phyloP scores from a whole-genome alignment of 306 rosid species.

The Arachis stenosperma region DNA sequence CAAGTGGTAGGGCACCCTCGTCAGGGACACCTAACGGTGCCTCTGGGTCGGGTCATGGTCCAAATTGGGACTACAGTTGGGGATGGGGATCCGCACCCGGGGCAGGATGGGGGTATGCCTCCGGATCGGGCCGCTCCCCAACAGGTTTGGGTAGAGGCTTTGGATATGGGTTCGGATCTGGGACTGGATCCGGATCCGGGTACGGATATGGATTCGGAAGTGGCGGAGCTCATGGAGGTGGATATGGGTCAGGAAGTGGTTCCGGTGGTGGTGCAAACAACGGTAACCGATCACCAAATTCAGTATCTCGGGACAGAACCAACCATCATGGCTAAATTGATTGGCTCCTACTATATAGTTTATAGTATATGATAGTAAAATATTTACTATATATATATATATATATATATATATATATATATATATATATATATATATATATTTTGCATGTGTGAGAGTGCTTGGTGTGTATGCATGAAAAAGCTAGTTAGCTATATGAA shows the following conservation, averaged over 20 bases:
- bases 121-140: constrained; percentile 71
- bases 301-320: constrained; percentile 28
- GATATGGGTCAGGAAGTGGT: constrained; percentile 64
- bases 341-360: background rate
- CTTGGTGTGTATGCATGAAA: constrained; percentile 32
- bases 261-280: constrained; percentile 48
- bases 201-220: constrained; percentile 64
- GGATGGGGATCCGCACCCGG: constrained; percentile 82
- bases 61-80: constrained; percentile 82
- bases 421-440: background rate
- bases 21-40: constrained; percentile 56
- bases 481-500: constrained; percentile 21
- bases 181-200: constrained; percentile 62
- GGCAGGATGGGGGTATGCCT: constrained; percentile 80
- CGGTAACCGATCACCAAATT: constrained; percentile 28
- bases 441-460: background rate
- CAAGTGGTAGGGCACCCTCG: constrained; percentile 39
- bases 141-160: constrained; percentile 61
- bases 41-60: constrained; percentile 69
- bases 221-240: constrained; percentile 61
- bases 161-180: constrained; percentile 72
- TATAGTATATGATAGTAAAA: background rate
- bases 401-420: background rate
- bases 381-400: background rate
- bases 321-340: constrained; percentile 47